phyloP scores from a whole-genome alignment of 163 green algal species.

The Scenedesmus sp. region DNA sequence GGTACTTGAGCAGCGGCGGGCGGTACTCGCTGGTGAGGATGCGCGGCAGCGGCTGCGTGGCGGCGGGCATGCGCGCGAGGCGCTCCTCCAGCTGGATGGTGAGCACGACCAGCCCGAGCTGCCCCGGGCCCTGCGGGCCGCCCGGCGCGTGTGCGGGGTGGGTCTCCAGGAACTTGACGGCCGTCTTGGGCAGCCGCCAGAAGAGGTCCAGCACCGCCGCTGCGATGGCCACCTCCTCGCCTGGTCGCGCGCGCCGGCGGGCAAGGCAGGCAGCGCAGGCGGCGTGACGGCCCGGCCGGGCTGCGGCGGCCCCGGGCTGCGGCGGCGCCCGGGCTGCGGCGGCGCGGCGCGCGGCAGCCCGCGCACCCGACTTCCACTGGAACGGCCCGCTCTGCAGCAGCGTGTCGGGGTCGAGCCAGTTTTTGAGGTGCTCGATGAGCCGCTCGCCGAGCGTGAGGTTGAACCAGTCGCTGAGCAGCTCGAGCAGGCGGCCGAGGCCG shows the following conservation, averaged over 20 bases:
- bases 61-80: conserved; percentile 61
- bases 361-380: conserved; percentile 51
- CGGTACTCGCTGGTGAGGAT: conserved; percentile 88
- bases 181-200: conserved; percentile 86
- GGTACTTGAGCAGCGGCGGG: conserved; percentile 85
- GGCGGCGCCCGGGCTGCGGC: too few relatives aligned
- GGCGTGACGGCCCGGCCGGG: too few relatives aligned
- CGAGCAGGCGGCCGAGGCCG: conserved; percentile 35
- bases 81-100: conserved; percentile 92
- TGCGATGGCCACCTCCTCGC: conserved; percentile 76
- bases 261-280: too few relatives aligned
- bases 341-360: neutral
- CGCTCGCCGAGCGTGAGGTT: conserved; percentile 94
- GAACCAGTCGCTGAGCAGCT: conserved; percentile 70
- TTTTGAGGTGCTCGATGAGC: conserved; percentile 92
- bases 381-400: conserved; percentile 44
- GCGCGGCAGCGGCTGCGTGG: conserved; percentile 53
- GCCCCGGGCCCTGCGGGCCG: neutral
- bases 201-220: conserved; percentile 95
- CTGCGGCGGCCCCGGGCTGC: too few relatives aligned
- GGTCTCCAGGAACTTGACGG: conserved; percentile 89
- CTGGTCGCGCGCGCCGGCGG: conserved; percentile 7
- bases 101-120: conserved; percentile 88
- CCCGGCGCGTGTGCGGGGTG: conserved; percentile 38
- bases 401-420: conserved; percentile 85